phyloP scores from a whole-genome alignment of 257 asterid genomes.

The Ocimum tenuiflorum region DNA sequence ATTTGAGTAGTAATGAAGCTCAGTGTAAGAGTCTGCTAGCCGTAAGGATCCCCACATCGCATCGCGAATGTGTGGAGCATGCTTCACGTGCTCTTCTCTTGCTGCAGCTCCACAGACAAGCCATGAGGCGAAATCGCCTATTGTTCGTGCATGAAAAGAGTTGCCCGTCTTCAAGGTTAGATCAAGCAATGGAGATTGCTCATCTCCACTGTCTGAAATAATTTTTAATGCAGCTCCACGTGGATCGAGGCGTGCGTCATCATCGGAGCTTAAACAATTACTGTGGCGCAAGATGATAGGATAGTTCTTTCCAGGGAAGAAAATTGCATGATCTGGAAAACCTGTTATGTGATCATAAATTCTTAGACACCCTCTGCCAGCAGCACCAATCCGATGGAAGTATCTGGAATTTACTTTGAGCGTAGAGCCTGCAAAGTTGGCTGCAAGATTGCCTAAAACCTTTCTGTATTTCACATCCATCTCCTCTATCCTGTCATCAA shows the following conservation, averaged over 20 bases:
- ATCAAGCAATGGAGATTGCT: constrained; percentile 35
- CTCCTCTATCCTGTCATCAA: constrained; percentile 56
- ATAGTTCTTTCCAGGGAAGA: constrained; percentile 36
- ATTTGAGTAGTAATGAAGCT: constrained; percentile 65
- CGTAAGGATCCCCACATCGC: constrained; percentile 63
- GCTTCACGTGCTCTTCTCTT: constrained; percentile 55
- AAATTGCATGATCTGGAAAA: constrained; percentile 45
- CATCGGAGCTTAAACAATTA: constrained; percentile 62
- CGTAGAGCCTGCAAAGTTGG: constrained; percentile 51
- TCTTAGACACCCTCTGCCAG: constrained; percentile 41
- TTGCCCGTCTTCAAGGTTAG: constrained; percentile 59
- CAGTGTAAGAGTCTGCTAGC: constrained; percentile 40
- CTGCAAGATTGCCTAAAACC: constrained; percentile 55
- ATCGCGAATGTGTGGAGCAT: constrained; percentile 52
- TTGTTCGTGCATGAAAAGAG: constrained; percentile 53
- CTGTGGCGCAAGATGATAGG: constrained; percentile 49
- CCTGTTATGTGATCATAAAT: constrained; percentile 36
- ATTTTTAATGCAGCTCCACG: constrained; percentile 62
- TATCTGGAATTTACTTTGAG: constrained; percentile 44
- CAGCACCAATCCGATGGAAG: constrained; percentile 56
- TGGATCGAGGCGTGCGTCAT: constrained; percentile 58
- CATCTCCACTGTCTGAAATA: constrained; percentile 23
- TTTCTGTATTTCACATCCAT: constrained; percentile 56
- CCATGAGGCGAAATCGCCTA: constrained; percentile 70
- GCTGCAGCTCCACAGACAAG: constrained; percentile 58